Percentiles rank a stretch among this genome's conserved stretches.
Conservation (phyloP, 371 early-diverging fungal species). For the Circinella minor region DNA sequence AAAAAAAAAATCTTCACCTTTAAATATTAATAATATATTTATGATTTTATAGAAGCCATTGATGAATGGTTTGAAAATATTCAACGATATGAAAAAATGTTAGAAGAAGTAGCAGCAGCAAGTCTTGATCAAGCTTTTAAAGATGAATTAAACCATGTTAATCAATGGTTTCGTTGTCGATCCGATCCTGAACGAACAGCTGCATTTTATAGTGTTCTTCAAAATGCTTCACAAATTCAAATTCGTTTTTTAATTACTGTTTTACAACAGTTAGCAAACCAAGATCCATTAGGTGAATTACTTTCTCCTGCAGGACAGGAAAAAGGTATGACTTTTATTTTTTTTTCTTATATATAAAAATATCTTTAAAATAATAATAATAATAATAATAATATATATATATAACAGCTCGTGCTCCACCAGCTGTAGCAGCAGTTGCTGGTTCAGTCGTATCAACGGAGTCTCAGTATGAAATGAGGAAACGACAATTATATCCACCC, state of each 20-base stretch:
- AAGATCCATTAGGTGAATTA: conserved; percentile 66
- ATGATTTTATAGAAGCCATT: conserved; percentile 68
- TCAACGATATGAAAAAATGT: conserved; percentile 87
- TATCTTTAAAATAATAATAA: no score
- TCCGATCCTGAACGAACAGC: conserved; percentile 93
- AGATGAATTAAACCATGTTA: conserved; percentile 92
- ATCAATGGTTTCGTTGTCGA: conserved; percentile 93
- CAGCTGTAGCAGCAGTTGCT: conserved; percentile 22
- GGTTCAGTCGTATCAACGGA: conserved; percentile 46
- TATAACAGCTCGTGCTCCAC: background rate
- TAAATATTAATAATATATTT: background rate
- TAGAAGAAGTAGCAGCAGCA: conserved; percentile 94
- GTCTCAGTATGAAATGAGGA: conserved; percentile 40
- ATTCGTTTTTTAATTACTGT: conserved; percentile 93
- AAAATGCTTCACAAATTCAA: conserved; percentile 91
- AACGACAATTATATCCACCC: conserved; percentile 40
- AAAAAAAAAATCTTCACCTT: background rate
- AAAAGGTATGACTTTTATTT: conserved; percentile 42
- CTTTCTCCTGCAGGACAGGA: conserved; percentile 65
- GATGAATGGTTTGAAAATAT: conserved; percentile 94
- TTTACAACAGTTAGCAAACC: conserved; percentile 86
- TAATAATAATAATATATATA: no score
- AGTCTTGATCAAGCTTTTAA: conserved; percentile 92
- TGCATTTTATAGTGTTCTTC: conserved; percentile 88
- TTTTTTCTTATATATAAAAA: no score